Evolutionary conservation across 257 asterid species (phyloP).

Genomic region (Mitragyna speciosa): DNA sequence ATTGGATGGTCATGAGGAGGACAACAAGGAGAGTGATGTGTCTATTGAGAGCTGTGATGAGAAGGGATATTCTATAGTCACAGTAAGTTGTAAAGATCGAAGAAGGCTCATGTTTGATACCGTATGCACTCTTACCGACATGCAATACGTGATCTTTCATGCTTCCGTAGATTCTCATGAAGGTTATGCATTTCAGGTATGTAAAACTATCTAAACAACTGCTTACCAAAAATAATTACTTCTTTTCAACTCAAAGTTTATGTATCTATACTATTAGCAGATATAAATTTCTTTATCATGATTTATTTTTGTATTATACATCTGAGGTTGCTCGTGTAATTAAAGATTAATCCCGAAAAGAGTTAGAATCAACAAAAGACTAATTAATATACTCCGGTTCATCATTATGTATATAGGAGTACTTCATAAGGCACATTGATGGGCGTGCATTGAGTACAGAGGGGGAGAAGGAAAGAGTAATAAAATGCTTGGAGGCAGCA

Average conservation of each 20-base stretch:
- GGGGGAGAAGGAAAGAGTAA: slow-evolving; percentile 60
- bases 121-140: slow-evolving; percentile 72
- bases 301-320: no score
- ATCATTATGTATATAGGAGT: slow-evolving; percentile 41
- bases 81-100: slow-evolving; percentile 61
- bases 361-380: not conserved
- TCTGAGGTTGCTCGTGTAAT: not conserved
- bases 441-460: slow-evolving; percentile 56
- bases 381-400: not conserved
- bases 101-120: slow-evolving; percentile 80
- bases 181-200: slow-evolving; percentile 67
- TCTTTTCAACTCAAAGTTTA: not conserved
- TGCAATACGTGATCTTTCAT: slow-evolving; percentile 73
- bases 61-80: slow-evolving; percentile 67
- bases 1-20: slow-evolving; percentile 31
- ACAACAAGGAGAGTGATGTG: slow-evolving; percentile 32
- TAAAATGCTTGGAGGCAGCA: slow-evolving; percentile 73
- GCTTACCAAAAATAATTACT: no score
- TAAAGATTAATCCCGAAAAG: not conserved
- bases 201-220: not conserved
- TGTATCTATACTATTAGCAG: no score
- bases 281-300: no score
- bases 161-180: slow-evolving; percentile 66
- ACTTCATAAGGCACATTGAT: slow-evolving; percentile 60
- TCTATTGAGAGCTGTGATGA: slow-evolving; percentile 63